These are phyloP conservation scores for Aspergillus eucalypticola DNA, from an alignment of 2,329 filamentous ascomycete genomes.

Conservation along the genomic window DNA sequence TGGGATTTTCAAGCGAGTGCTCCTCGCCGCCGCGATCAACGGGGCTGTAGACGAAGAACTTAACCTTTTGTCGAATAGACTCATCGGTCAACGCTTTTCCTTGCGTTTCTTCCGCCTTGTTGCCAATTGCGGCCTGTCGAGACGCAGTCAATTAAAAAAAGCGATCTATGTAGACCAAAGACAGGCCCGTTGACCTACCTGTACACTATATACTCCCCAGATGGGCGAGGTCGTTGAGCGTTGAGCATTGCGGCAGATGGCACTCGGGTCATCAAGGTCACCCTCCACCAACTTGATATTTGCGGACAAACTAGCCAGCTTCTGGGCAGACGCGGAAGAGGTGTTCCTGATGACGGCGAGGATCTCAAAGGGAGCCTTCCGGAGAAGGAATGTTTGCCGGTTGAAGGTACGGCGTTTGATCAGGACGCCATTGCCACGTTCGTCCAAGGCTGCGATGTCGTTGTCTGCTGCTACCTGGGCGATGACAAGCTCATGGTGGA, in stretches of 20 bases:
- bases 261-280: conserved; percentile 53
- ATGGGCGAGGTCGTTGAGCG: conserved; percentile 43
- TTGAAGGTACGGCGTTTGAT: conserved; percentile 30
- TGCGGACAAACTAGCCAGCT: conserved; percentile 47
- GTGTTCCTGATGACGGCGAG: conserved; percentile 63
- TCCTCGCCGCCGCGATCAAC: conserved; percentile 64
- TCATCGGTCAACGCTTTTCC: conserved; percentile 26
- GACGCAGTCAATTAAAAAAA: background rate
- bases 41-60: conserved; percentile 64
- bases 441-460: conserved; percentile 35
- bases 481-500: conserved; percentile 42
- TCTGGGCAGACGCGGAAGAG: conserved; percentile 53
- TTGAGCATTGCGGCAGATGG: conserved; percentile 52
- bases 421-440: conserved; percentile 27
- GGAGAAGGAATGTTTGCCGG: conserved; percentile 37
- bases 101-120: background rate
- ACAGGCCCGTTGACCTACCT: conserved; percentile 39
- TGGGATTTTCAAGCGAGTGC: conserved; percentile 52
- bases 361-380: conserved; percentile 48
- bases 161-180: background rate
- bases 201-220: conserved; percentile 64
- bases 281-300: conserved; percentile 60
- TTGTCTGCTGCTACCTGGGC: conserved; percentile 46
- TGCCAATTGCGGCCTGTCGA: background rate
- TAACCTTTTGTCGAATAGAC: conserved; percentile 55